Evolutionary conservation across 2,329 filamentous ascomycete species (phyloP), one percentile per base, ranked within the genome.

Genomic region (Pezicula neosporulosa): DNA sequence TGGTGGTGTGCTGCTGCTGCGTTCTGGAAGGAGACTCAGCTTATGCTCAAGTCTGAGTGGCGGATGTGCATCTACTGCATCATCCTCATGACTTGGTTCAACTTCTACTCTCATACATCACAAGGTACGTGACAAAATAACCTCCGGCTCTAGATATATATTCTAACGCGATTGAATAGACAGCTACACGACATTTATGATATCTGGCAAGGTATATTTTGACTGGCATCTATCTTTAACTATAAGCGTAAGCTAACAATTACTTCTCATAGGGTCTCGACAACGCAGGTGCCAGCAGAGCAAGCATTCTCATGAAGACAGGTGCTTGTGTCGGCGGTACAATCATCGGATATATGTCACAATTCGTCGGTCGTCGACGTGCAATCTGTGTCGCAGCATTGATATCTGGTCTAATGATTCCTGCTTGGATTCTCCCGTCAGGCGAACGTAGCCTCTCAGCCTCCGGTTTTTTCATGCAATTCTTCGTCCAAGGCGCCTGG

Each of bases 391-490:
- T 77, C 41, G 81, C 83, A 61, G 82, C 78, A 4, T 33, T 62
- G 24, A 51, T 62, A 27, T 89, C 89, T 33, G 89, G 87, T 37
- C 87, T 87, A 0, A 70, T 95, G 4, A 75, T 95, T 1, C 93
- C 93, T 64, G 89, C 90, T 0, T 95, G 95, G 70, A 87, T 83
- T 0, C 91, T 90, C 58, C 76, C 84, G 10, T 44, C 19, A 15
- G 45, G 70, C 70, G 8, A 76, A 71, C 60, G 72, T 82, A 71
- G 73, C 10, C 74, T 94, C 61, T 90, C 90, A 44, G 89, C 88
- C 0, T 82, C 86, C 0, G 89, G 88, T 3, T 95, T 93, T 70
- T 92, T 93, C 68, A 78, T 92, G 70, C 86, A 90, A 64, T 89
- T 89, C 66, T 87, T 81, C 62, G 85, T 90, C 3, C 86, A 89